Base-by-base conservation (phyloP, 352 stramenopile species). In the Halophytophthora batemanensis region DNA sequence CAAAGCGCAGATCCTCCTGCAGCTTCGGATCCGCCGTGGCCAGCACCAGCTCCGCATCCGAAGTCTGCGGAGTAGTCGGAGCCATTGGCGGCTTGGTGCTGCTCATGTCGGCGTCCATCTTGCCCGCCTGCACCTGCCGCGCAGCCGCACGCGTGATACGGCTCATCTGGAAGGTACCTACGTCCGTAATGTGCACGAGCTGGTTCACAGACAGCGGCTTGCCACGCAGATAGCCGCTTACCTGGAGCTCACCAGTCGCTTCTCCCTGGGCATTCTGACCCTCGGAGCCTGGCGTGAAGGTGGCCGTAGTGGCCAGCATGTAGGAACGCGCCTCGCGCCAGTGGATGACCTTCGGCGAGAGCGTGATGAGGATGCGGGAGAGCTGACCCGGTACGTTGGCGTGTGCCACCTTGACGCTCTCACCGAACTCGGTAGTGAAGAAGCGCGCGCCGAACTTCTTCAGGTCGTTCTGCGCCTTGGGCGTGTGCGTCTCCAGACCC, bases 181-280 rank as follows among this genome's bases (percentile, higher is more conserved):
- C 74, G 60, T 98, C 93, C 14, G 94, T 95, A 34, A 99, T 82
- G 69, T 99, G 97, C 29, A 99, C 75, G 12, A 99, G 76, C 49
- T 97, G 82, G 68, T 99, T 97, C 29, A 97, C 90, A 51, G 90
- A 90, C 51, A 99, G 74, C 3, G 96, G 94, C 53, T 87, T 89
- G 35, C 94, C 97, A 13, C 96, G 91, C 50, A 99, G 66, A 74
- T 98, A 99, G 49, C 97, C 97, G 45, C 87, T 96, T 12, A 99
- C 61, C 50, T 86, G 67, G 2, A 98, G 68, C 56, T 88, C 76
- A 22, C 82, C 64, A 25, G 77, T 69, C 25, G 71, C 61, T 46
- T 81, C 73, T 19, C 67, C 67, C 18, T 61, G 45, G 3, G 71
- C 61, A 34, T 75, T 94, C 39, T 64, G 57, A 3, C 48, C 55